phyloP scores from a whole-genome alignment of 2,329 filamentous ascomycete species.

The Cephalotrichum gorgonifer region DNA sequence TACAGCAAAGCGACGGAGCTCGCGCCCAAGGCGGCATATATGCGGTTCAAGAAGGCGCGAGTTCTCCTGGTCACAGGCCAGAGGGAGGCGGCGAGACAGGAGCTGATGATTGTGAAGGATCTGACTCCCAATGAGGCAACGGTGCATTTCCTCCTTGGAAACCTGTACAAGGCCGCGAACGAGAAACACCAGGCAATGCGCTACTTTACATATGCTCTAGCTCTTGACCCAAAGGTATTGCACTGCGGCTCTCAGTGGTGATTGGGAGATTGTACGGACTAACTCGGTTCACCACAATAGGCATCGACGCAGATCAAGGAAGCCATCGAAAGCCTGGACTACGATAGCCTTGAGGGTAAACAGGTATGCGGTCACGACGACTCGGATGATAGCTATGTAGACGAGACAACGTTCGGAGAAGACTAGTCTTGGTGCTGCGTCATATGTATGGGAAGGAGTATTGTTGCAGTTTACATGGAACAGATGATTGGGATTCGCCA shows the following conservation, averaged over 20 bases:
- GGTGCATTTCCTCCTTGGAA: constrained; percentile 88
- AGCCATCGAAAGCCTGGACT: constrained; percentile 84
- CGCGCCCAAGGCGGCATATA: constrained; percentile 70
- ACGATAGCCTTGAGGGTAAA: constrained; percentile 49
- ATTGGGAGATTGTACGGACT: constrained; percentile 9
- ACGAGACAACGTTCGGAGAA: neutral
- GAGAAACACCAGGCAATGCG: constrained; percentile 74
- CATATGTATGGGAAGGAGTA: neutral
- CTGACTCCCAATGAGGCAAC: constrained; percentile 90
- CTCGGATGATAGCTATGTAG: neutral
- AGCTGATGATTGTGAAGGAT: constrained; percentile 82
- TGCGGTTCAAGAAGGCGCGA: constrained; percentile 86
- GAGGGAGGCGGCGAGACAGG: constrained; percentile 63
- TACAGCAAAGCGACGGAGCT: constrained; percentile 77
- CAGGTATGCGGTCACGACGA: neutral
- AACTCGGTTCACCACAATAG: constrained; percentile 34
- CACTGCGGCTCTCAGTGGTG: constrained; percentile 14
- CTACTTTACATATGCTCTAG: constrained; percentile 89
- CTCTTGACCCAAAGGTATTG: constrained; percentile 89
- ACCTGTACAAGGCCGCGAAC: constrained; percentile 63
- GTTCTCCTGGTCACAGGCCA: constrained; percentile 67
- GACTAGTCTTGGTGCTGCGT: neutral
- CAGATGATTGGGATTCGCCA: neutral
- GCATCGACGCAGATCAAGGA: constrained; percentile 92
- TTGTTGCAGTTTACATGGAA: too few species aligned